Conservation (phyloP, 495 filamentous ascomycete species). For the Lophiostoma macrostomum region DNA sequence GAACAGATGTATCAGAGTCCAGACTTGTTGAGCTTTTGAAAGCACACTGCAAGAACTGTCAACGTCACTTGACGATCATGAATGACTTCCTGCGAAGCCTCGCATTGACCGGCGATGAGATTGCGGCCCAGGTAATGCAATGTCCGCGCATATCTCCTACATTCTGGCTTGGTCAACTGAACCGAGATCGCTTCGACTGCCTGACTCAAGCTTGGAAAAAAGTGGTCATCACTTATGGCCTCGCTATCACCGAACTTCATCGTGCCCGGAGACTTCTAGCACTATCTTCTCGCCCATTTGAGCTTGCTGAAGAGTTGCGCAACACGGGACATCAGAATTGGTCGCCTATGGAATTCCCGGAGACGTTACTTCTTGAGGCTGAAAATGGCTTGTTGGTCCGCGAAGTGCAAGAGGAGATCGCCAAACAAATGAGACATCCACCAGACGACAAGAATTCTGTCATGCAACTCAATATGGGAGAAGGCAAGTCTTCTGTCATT, state of each 20-base stretch:
- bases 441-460: slow-evolving; percentile 47
- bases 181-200: neutral
- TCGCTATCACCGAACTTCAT: slow-evolving; percentile 43
- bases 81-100: neutral
- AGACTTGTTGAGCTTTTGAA: no score
- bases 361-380: slow-evolving; percentile 59
- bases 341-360: slow-evolving; percentile 50
- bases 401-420: slow-evolving; percentile 57
- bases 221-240: slow-evolving; percentile 39
- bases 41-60: no score
- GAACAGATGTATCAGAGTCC: no score
- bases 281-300: slow-evolving; percentile 18
- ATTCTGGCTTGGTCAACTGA: slow-evolving; percentile 29
- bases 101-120: no score
- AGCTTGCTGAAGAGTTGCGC: slow-evolving; percentile 49
- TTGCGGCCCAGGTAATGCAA: slow-evolving; percentile 13
- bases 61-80: neutral
- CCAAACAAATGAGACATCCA: slow-evolving; percentile 55
- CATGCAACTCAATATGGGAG: slow-evolving; percentile 73
- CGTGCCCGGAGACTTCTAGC: slow-evolving; percentile 40
- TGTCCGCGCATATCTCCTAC: slow-evolving; percentile 26
- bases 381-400: slow-evolving; percentile 64
- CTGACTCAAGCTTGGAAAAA: slow-evolving; percentile 30
- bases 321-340: slow-evolving; percentile 56
- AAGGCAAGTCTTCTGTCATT: slow-evolving; percentile 71